Evolutionary conservation across 2,329 filamentous ascomycete genomes (phyloP).

Genomic region (Diaporthe batatas): DNA sequence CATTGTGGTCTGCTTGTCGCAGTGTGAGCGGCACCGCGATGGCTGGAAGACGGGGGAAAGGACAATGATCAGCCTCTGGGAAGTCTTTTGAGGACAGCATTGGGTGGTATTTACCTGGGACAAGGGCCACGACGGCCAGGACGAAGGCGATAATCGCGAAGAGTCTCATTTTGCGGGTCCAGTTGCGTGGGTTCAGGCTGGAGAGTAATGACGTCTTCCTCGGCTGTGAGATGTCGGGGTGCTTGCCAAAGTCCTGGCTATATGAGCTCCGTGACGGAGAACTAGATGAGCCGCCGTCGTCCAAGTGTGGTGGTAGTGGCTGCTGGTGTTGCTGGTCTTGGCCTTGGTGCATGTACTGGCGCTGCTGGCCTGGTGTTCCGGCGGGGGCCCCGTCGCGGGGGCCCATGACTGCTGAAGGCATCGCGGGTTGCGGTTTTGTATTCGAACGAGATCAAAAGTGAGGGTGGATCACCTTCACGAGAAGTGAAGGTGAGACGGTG

Average conservation of each 20-base stretch:
- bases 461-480: neutral
- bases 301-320: neutral
- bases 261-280: conserved; percentile 25
- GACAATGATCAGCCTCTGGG: neutral
- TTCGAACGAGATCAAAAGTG: neutral
- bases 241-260: conserved; percentile 19
- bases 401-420: conserved; percentile 7
- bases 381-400: neutral
- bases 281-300: conserved; percentile 22
- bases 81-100: neutral
- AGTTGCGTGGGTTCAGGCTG: conserved; percentile 32
- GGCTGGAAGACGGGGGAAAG: conserved; percentile 18
- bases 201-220: conserved; percentile 2
- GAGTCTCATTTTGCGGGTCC: conserved; percentile 40
- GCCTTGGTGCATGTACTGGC: neutral
- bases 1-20: neutral
- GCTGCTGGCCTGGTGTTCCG: neutral
- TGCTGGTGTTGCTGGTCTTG: neutral
- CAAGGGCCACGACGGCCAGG: conserved; percentile 30
- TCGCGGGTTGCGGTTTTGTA: neutral
- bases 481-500: neutral
- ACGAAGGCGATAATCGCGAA: conserved; percentile 23
- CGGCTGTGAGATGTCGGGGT: neutral
- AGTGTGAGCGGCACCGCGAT: conserved; percentile 37
- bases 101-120: conserved; percentile 30